Percentiles rank a stretch among this genome's conserved stretches.
Conservation (phyloP, 2,329 filamentous ascomycete genomes). For the Samsoniella hepiali region DNA sequence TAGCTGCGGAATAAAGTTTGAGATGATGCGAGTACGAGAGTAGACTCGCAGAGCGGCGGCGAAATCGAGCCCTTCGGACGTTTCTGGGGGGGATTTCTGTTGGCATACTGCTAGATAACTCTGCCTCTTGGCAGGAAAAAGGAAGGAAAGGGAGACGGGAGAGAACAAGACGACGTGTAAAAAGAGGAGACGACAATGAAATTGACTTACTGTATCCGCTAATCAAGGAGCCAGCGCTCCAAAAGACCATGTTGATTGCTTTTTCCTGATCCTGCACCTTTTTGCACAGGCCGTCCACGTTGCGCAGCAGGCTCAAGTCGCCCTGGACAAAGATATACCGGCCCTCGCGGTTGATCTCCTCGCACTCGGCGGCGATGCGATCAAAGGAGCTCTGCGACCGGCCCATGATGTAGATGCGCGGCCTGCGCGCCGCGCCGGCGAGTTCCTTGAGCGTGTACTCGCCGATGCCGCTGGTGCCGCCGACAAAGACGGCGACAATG, state of each 20-base stretch:
- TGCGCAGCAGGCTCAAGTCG: conserved; percentile 48
- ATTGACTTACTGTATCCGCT: conserved; percentile 22
- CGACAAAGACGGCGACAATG: conserved; percentile 49
- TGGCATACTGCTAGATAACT: background rate
- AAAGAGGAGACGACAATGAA: background rate
- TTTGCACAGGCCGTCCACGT: conserved; percentile 47
- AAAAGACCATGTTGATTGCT: conserved; percentile 45
- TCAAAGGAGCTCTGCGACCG: conserved; percentile 38
- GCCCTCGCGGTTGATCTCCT: conserved; percentile 40
- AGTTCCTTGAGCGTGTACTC: conserved; percentile 39
- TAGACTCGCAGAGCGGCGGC: conserved; percentile 53
- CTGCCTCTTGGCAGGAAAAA: too few species aligned
- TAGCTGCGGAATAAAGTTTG: conserved; percentile 51
- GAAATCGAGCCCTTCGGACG: conserved; percentile 53
- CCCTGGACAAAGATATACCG: conserved; percentile 46
- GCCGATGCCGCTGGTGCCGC: conserved; percentile 55
- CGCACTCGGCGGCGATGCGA: conserved; percentile 40
- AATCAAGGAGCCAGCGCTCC: conserved; percentile 38
- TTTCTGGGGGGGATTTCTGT: conserved; percentile 39
- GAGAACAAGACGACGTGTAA: background rate
- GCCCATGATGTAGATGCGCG: conserved; percentile 51
- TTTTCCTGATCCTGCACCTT: conserved; percentile 43
- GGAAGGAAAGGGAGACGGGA: background rate
- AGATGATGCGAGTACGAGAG: conserved; percentile 53
- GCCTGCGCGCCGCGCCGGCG: conserved; percentile 36